phyloP scores from a whole-genome alignment of 768 basidiomycete genomes.

The Podaxis sp. region DNA sequence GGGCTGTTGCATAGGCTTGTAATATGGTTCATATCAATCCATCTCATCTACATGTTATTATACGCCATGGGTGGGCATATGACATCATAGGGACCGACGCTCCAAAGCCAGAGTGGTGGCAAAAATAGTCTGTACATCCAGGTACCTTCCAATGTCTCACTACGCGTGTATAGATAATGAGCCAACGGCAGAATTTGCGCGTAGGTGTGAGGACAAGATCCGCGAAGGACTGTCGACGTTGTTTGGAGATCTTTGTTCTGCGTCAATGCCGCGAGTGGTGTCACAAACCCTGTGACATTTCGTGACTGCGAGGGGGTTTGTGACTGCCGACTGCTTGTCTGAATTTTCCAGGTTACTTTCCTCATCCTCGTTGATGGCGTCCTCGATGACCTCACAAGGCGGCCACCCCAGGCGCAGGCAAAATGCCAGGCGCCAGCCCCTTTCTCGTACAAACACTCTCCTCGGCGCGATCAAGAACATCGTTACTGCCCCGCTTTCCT shows the following conservation, averaged over 20 bases:
- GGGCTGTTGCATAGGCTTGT: no score
- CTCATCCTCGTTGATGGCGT: slow-evolving; percentile 36
- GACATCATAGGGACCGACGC: background rate
- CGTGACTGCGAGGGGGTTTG: background rate
- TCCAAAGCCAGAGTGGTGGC: background rate
- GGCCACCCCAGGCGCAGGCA: slow-evolving; percentile 27
- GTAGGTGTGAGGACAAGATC: no score
- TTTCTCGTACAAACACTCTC: slow-evolving; percentile 58
- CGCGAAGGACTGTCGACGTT: background rate
- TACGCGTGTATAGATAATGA: background rate
- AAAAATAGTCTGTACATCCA: background rate
- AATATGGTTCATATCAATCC: no score
- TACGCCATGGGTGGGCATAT: no score
- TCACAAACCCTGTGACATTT: background rate
- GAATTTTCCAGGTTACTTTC: slow-evolving; percentile 25
- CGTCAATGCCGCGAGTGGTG: background rate
- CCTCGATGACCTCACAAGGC: slow-evolving; percentile 32
- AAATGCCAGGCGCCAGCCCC: slow-evolving; percentile 30
- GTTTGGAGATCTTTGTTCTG: background rate
- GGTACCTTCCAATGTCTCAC: background rate
- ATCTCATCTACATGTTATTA: no score
- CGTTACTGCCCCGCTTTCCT: slow-evolving; percentile 64
- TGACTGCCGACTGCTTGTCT: slow-evolving; percentile 1
- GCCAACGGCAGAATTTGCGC: no score
- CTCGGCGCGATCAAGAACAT: slow-evolving; percentile 64